These are phyloP conservation scores for Lactarius deliciosus DNA, from an alignment of 768 basidiomycete species.

Conservation along the genomic window DNA sequence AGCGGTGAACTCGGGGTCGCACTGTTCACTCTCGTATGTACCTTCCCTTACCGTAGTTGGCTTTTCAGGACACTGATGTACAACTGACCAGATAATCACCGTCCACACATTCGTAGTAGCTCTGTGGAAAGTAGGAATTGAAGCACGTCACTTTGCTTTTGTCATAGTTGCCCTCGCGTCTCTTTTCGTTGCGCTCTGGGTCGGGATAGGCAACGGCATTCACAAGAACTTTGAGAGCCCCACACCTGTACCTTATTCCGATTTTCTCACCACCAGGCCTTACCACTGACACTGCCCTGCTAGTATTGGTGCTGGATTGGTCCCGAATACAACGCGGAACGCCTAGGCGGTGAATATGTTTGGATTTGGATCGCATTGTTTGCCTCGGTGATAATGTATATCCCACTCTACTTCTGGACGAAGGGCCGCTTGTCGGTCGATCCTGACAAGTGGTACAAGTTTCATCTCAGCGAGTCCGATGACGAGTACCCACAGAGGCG, in stretches of 20 bases:
- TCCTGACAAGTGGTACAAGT: constrained; percentile 39
- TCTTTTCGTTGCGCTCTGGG: constrained; percentile 37
- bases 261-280: background rate
- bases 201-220: constrained; percentile 35
- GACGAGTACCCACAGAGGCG: constrained; percentile 14
- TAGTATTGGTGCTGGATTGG: constrained; percentile 49
- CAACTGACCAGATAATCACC: constrained; percentile 33
- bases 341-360: constrained; percentile 45
- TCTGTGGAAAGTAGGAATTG: constrained; percentile 38
- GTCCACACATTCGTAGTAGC: constrained; percentile 43
- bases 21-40: constrained; percentile 43
- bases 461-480: constrained; percentile 28
- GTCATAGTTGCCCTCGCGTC: constrained; percentile 10
- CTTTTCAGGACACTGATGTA: constrained; percentile 30
- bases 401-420: constrained; percentile 42
- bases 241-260: constrained; percentile 36
- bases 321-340: constrained; percentile 33
- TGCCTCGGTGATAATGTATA: constrained; percentile 38
- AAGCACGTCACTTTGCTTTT: constrained; percentile 34
- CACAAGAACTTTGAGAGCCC: constrained; percentile 36
- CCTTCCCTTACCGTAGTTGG: background rate
- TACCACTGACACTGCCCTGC: constrained; percentile 14
- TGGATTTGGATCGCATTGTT: constrained; percentile 47
- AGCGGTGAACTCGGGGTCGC: constrained; percentile 45
- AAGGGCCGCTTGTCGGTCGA: constrained; percentile 39